Base-by-base conservation (phyloP, 1,284 basidiomycete genomes). In the Ganoderma multipileum region DNA sequence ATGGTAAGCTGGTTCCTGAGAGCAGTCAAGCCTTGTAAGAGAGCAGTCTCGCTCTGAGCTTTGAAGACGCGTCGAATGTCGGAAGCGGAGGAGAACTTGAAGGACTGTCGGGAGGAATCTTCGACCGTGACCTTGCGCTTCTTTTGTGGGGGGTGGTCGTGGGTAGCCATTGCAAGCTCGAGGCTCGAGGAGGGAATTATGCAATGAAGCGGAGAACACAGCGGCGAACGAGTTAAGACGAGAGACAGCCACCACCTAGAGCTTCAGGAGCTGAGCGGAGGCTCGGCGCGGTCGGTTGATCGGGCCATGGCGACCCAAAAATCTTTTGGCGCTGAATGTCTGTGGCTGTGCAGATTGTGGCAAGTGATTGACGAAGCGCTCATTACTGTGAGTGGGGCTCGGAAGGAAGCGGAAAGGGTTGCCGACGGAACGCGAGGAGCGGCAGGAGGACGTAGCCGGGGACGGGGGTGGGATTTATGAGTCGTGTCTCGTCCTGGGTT, bases 1-100 rank as follows among this genome's bases (percentile, higher is more conserved):
- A 89, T 72, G 1, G 85, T 84, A 33, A 91, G 77, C 70, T 90
- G 89, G 73, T 89, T 90, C n/a, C 82, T 77, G 23, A 85, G 71
- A 1, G 79, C 73, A 18, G 73, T 80, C 26, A 84, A 67, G 28
- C 76, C 82, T 69, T 78, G 77, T 8, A 71, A 61, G 36, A 82
- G 68, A 0, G 67, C 73, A 9, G 73, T 72, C 54, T 77, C 76
- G 42, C 76, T 76, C 52, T 77, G 75, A 18, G 67, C 71, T 30
- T 68, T 72, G 28, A 81, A 68, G 50, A 73, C 69, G 33, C 69
- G 72, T 42, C 75, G 72, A 9, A 82, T 71, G 26, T 80, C 80
- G 14, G 74, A 74, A 2, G 72, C 71, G 23, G 72, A 76, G 7
- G 66, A 66, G 62, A 77, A 80, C 33, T 47, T 69, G 65, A 73